These are phyloP conservation scores for Alloteropsis angusta DNA, from an alignment of 202 grass and related monocot species.

Conservation along the genomic window DNA sequence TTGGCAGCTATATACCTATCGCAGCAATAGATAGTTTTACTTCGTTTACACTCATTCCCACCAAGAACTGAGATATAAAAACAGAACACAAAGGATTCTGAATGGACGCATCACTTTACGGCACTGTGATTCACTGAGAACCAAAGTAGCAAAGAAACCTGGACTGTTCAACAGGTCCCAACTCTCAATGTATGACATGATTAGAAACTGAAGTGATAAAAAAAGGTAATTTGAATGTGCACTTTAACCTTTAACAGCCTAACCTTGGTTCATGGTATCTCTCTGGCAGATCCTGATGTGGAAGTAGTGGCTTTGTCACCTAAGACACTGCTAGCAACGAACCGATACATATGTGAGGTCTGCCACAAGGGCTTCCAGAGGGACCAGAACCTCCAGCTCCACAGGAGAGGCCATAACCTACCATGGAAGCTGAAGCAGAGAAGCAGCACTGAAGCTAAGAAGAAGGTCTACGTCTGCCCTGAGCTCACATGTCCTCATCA, in stretches of 20 bases:
- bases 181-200: neutral
- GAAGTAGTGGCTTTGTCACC: conserved; percentile 79
- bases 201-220: neutral
- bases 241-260: neutral
- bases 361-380: conserved; percentile 88
- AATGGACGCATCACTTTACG: neutral
- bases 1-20: neutral
- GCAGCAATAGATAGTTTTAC: neutral
- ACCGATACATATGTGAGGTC: conserved; percentile 72
- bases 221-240: neutral
- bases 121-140: neutral
- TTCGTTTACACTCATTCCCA: neutral
- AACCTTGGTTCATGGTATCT: conserved; percentile 9
- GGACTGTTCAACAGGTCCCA: neutral
- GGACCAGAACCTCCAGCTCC: conserved; percentile 89
- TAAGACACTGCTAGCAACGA: conserved; percentile 64
- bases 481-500: conserved; percentile 57
- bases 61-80: neutral
- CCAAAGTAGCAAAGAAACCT: neutral
- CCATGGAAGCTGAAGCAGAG: conserved; percentile 95
- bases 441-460: conserved; percentile 64
- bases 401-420: conserved; percentile 88
- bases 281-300: conserved; percentile 58
- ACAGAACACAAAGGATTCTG: neutral
- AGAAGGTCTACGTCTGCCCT: conserved; percentile 61